These are phyloP conservation scores for Amanita inopinata DNA, from an alignment of 768 basidiomycete species.

Conservation along the genomic window DNA sequence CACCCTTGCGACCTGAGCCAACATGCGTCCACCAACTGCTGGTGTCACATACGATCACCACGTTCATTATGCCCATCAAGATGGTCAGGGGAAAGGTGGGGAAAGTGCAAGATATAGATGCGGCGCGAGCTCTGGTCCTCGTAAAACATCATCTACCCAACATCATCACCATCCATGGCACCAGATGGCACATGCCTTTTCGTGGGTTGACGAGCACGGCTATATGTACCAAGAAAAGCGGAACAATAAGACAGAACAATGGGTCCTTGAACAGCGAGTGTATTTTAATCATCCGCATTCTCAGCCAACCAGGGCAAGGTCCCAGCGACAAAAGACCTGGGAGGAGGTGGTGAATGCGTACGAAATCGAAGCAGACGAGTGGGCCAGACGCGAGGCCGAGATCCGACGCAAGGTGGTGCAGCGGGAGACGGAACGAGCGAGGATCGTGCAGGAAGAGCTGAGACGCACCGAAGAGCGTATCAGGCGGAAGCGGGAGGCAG, in stretches of 20 bases:
- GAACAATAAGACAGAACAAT: slow-evolving; percentile 47
- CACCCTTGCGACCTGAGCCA: background rate
- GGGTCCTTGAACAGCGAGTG: slow-evolving; percentile 55
- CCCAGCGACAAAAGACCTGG: slow-evolving; percentile 30
- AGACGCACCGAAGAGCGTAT: slow-evolving; percentile 43
- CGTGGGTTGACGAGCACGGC: slow-evolving; percentile 41
- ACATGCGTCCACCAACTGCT: slow-evolving; percentile 2
- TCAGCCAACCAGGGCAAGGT: slow-evolving; percentile 10
- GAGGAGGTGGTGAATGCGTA: slow-evolving; percentile 44
- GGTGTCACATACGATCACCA: slow-evolving; percentile 2
- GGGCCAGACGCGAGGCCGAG: slow-evolving; percentile 43
- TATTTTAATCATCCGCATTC: slow-evolving; percentile 18
- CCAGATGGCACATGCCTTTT: slow-evolving; percentile 33
- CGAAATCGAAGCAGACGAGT: slow-evolving; percentile 39
- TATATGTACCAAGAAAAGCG: slow-evolving; percentile 30
- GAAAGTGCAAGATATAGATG: background rate
- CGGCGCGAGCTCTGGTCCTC: slow-evolving; percentile 1
- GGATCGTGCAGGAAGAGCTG: slow-evolving; percentile 46
- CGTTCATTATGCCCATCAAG: background rate
- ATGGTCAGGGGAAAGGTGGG: background rate
- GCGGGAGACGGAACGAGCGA: slow-evolving; percentile 35
- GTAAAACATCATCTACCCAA: slow-evolving; percentile 4
- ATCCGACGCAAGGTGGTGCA: slow-evolving; percentile 33
- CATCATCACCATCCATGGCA: slow-evolving; percentile 24
- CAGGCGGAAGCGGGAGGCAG: slow-evolving; percentile 38